phyloP scores from a whole-genome alignment of 2,329 filamentous ascomycete genomes.

The Beauveria sp. region DNA sequence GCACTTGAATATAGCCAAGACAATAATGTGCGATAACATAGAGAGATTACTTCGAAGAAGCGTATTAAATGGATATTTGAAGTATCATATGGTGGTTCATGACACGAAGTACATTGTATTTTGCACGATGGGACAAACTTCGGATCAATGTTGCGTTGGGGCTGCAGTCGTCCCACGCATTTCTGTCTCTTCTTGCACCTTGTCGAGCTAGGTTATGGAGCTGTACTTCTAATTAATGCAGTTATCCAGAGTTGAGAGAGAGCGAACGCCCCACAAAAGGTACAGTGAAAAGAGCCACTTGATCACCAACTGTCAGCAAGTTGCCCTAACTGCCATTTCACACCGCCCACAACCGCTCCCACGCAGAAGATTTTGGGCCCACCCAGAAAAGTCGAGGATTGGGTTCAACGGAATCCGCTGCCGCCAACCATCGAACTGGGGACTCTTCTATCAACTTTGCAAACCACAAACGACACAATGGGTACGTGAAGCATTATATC shows the following conservation, averaged over 20 bases:
- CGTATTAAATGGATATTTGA: neutral
- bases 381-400: conserved; percentile 17
- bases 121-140: too few species aligned
- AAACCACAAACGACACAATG: conserved; percentile 45
- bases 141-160: too few species aligned
- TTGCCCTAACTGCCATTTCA: conserved; percentile 38
- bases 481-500: conserved; percentile 44
- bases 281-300: neutral
- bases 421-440: conserved; percentile 32
- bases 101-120: neutral
- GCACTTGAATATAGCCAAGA: conserved; percentile 6
- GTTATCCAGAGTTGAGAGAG: neutral
- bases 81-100: neutral
- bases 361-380: conserved; percentile 13
- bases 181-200: too few species aligned
- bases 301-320: neutral
- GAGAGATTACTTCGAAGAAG: neutral
- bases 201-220: too few species aligned
- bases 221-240: too few species aligned
- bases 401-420: conserved; percentile 13
- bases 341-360: conserved; percentile 28
- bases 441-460: conserved; percentile 14
- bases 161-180: too few species aligned
- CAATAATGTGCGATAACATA: neutral
- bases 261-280: too few species aligned